phyloP scores from a whole-genome alignment of 202 grass and related monocot species.

The Panicum virgatum region DNA sequence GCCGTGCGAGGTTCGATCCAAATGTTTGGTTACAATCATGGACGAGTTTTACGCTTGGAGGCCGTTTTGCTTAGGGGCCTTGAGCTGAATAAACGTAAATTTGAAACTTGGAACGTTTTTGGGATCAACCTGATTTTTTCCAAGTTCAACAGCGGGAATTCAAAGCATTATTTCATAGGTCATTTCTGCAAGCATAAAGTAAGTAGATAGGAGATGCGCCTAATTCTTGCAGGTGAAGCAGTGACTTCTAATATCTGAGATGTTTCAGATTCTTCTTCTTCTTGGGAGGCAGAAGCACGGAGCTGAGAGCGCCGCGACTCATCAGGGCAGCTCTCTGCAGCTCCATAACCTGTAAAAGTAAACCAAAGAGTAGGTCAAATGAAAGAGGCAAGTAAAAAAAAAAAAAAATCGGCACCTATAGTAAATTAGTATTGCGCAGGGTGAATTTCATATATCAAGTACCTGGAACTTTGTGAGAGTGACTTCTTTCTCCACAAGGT shows the following conservation, averaged over 20 bases:
- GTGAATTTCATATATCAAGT: background rate
- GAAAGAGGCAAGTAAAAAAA: background rate
- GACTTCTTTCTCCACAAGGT: constrained; percentile 33
- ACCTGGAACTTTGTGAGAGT: constrained; percentile 26
- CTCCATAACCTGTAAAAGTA: constrained; percentile 13
- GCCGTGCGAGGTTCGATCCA: no score
- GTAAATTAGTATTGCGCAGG: background rate
- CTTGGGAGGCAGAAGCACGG: constrained; percentile 19
- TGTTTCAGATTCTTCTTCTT: constrained; percentile 3
- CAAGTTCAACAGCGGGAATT: no score
- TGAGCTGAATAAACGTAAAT: no score
- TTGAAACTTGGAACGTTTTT: no score
- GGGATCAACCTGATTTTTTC: no score
- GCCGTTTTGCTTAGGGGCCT: no score
- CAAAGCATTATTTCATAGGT: background rate
- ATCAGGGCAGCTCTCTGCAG: background rate
- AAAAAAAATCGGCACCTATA: no score
- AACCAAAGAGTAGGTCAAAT: background rate
- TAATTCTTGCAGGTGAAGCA: background rate
- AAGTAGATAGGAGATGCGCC: background rate
- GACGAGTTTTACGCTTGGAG: no score
- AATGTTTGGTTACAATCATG: no score
- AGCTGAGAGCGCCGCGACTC: background rate
- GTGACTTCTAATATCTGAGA: background rate
- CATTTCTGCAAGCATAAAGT: background rate